Conservation (phyloP, 768 basidiomycete genomes). For the Calocybe indica region DNA sequence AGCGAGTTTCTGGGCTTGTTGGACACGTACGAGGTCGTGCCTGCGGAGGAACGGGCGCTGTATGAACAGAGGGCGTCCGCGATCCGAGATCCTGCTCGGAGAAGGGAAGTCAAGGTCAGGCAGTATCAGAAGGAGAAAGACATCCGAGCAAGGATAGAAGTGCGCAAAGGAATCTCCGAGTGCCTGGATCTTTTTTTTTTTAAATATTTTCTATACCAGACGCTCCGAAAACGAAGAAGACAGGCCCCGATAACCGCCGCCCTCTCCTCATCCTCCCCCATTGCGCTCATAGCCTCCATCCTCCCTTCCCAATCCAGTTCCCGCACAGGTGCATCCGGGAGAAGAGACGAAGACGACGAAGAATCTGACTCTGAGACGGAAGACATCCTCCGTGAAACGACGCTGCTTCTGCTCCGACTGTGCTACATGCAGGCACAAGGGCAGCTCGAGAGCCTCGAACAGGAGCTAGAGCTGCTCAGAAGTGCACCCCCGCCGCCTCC, state of each 20-base stretch:
- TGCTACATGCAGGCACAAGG: constrained; percentile 63
- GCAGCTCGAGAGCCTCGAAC: constrained; percentile 60
- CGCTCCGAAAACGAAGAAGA: constrained; percentile 47
- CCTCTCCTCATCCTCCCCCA: constrained; percentile 34
- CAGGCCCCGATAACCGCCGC: constrained; percentile 21
- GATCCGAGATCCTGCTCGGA: constrained; percentile 59
- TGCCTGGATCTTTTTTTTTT: not conserved
- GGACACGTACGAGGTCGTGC: constrained; percentile 63
- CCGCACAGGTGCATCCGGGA: constrained; percentile 6
- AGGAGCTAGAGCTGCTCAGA: constrained; percentile 67
- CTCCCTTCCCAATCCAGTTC: constrained; percentile 33
- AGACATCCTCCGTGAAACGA: constrained; percentile 59
- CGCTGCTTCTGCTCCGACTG: constrained; percentile 67
- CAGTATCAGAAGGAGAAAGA: constrained; percentile 88
- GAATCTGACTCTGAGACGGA: constrained; percentile 56
- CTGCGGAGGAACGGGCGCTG: constrained; percentile 51
- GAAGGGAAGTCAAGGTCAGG: constrained; percentile 85
- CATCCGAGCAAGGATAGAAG: constrained; percentile 65
- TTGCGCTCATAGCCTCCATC: constrained; percentile 60
- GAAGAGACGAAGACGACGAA: constrained; percentile 26
- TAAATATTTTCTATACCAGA: constrained; percentile 22
- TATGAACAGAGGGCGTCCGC: constrained; percentile 41
- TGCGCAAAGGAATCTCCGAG: constrained; percentile 18
- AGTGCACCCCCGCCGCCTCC: constrained; percentile 43
- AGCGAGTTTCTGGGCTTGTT: constrained; percentile 41